These are phyloP conservation scores for Plasmodium sp. DNA, from an alignment of 169 alveolate genomes.

Conservation along the genomic window DNA sequence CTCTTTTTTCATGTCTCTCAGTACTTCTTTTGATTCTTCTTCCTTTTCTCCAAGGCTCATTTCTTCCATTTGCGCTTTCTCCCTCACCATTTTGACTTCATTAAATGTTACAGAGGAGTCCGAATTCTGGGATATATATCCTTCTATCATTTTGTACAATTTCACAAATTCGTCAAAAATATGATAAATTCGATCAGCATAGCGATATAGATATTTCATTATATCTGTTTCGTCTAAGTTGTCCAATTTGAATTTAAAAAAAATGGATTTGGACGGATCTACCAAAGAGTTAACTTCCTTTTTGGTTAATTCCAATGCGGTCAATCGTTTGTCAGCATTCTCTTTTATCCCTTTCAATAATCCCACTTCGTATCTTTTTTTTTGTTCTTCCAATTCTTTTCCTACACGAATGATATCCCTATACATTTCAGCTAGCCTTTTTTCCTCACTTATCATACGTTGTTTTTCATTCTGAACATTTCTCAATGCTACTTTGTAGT, in stretches of 20 bases:
- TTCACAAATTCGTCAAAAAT: not conserved
- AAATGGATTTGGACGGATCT: not conserved
- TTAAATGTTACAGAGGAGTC: not conserved
- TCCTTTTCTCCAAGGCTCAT: not conserved
- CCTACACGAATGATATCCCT: not conserved
- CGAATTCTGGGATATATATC: not conserved
- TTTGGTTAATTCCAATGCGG: not conserved
- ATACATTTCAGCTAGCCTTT: not conserved
- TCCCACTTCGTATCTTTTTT: not conserved
- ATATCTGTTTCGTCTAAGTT: not conserved
- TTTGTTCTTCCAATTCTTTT: not conserved
- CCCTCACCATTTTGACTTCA: not conserved
- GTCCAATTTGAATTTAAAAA: not conserved
- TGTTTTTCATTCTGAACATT: not conserved
- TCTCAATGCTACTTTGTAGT: not conserved
- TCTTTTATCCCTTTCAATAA: constrained; percentile 3
- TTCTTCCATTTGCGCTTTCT: not conserved
- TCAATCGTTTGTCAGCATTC: not conserved
- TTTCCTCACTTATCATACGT: constrained; percentile 2
- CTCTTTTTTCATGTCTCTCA: not conserved
- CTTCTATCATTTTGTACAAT: not conserved
- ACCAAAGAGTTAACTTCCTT: not conserved
- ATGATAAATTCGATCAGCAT: not conserved
- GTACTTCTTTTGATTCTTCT: not conserved
- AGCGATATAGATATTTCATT: constrained; percentile 1